Evolutionary conservation across 768 basidiomycete genomes (phyloP), one percentile per base, ranked within the genome.

Genomic region (Ramaria sp.): DNA sequence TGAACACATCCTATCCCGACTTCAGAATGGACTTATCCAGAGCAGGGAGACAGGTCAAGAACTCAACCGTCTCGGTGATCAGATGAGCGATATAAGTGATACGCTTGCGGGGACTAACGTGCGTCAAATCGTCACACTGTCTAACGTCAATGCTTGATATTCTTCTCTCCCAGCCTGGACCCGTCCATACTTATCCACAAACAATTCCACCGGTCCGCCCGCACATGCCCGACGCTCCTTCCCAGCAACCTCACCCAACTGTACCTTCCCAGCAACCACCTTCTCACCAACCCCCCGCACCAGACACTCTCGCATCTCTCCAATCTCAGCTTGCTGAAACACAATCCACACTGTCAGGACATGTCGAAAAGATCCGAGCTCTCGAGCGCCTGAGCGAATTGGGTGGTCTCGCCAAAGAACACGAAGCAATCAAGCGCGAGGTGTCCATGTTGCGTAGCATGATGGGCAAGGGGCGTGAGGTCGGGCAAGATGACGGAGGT

Each of bases 1-100:
- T 66, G 94, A 97, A 64, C 89, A 93, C 63, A 91, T 97, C 53
- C 72, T 97, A 46, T 87, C 78, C 56, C 81, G 90, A 37, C 74
- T 98, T 2, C 94, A 97, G 67, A 83, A 84, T 61, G 94, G 98
- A 67, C 81, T 98, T n/a, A 86, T 88, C 71, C 96, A 95, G 72
- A 92, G 90, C 64, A 82, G 91, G 17, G 95, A 98, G 66, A 96
- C 94, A 0, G 90, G 91, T 13, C 76, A 84, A 0, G 94, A 98
- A 65, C 74, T 99, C 3, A 81, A 84, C 60, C 80, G 80, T 0
- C 72, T 97, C 33, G 85, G 80, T 15, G 79, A 79, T 12, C 78
- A 88, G 4, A 90, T 99, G 81, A 80, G 75, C 42, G 92, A 96
- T n/a, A 89, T 97, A 45, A 86, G 91, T 59, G 91, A 96, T 63